Evolutionary conservation across 1,284 basidiomycete species (phyloP).

Genomic region (Exsudoporus floridanus): DNA sequence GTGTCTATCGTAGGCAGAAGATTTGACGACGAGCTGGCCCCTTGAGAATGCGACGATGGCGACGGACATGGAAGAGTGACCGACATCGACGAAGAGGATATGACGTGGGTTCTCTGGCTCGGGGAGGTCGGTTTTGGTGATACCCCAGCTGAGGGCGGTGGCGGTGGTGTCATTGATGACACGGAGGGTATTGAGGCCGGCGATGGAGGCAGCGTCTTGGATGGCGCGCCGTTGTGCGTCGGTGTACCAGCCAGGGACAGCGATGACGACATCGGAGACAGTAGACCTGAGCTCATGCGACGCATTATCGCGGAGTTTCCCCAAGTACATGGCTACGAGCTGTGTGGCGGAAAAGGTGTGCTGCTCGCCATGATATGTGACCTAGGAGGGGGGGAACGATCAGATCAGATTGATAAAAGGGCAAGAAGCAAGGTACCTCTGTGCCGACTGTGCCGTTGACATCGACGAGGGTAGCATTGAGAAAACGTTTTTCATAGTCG

Average conservation of each 20-base stretch:
- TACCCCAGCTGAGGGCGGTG: conserved; percentile 91
- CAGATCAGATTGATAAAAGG: conserved; percentile 15
- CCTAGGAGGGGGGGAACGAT: conserved; percentile 46
- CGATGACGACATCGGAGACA: conserved; percentile 89
- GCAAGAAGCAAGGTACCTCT: conserved; percentile 54
- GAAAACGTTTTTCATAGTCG: conserved; percentile 84
- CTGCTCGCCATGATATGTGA: conserved; percentile 82
- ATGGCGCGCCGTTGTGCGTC: conserved; percentile 87
- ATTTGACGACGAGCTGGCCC: conserved; percentile 83
- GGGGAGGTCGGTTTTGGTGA: conserved; percentile 93
- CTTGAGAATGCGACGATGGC: conserved; percentile 89
- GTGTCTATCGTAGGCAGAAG: conserved; percentile 85
- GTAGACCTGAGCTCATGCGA: conserved; percentile 78
- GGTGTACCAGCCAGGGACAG: conserved; percentile 93
- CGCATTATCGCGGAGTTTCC: conserved; percentile 85
- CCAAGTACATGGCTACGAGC: conserved; percentile 83
- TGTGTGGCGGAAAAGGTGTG: conserved; percentile 81
- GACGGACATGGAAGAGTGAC: conserved; percentile 86
- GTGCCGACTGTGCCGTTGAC: conserved; percentile 78
- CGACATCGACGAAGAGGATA: conserved; percentile 90
- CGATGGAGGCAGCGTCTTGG: conserved; percentile 85
- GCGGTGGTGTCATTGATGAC: conserved; percentile 96
- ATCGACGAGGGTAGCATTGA: conserved; percentile 83
- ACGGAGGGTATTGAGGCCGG: conserved; percentile 84
- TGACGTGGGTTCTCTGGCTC: conserved; percentile 77